A percentile compares a stretch with the other conserved stretches of the same genome.
Conservation (phyloP, 306 rosid genomes). For the barrel medic (Medicago truncatula) region MtrunA17r5.0-ANR NC_053042.1:11217001-11217500, state of each 20-base stretch:
- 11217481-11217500: slow-evolving; percentile 41
- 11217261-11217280: slow-evolving; percentile 42
- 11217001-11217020: slow-evolving; percentile 62
- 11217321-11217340: slow-evolving; percentile 64
- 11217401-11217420: slow-evolving; percentile 70
- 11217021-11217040: slow-evolving; percentile 59
- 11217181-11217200: slow-evolving; percentile 67
- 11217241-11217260: slow-evolving; percentile 57
- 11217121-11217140: slow-evolving; percentile 59
- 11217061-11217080: slow-evolving; percentile 67
- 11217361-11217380: slow-evolving; percentile 62
- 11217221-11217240: slow-evolving; percentile 67
- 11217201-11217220: slow-evolving; percentile 66
- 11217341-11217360: slow-evolving; percentile 61
- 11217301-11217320: slow-evolving; percentile 78
- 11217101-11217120: slow-evolving; percentile 61
- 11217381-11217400: slow-evolving; percentile 55
- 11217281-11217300: slow-evolving; percentile 68
- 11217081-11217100: slow-evolving; percentile 70
- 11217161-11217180: slow-evolving; percentile 73
- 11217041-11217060: slow-evolving; percentile 59
- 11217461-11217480: slow-evolving; percentile 55
- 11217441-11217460: slow-evolving; percentile 39
- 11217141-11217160: slow-evolving; percentile 57
- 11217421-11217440: slow-evolving; percentile 41